Base-by-base conservation (phyloP, 805 yeast species). In the Hanseniaspora valbyensis region DNA sequence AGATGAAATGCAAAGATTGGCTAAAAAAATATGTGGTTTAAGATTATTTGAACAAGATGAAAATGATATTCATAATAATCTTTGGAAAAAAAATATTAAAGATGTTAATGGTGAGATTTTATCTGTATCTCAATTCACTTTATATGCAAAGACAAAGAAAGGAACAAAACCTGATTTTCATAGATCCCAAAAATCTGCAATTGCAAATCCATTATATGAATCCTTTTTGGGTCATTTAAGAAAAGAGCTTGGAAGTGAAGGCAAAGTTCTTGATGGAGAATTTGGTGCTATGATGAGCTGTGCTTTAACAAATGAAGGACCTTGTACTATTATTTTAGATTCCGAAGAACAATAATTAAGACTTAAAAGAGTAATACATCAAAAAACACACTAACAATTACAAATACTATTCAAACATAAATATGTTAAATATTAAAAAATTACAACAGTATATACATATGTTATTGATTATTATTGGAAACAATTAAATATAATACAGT, bases 261-360 rank as follows among this genome's bases (percentile, higher is more conserved):
- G 72, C 0, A 77, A 76, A 42, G 95, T 88, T 2, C 74, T 81
- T 55, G 96, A 89, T 58, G 98, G 98, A 2, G 71, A 77, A 50
- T 92, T 92, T 62, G 98, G 97, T 0, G 97, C 90, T 10, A 85
- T 90, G 95, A 92, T 92, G 98, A 95, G 86, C 55, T 96, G 94
- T 14, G 74, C 75, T 1, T 65, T 90, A 54, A 78, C 81, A 13
- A 92, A 92, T 60, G 96, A 90, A 59, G 97, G 97, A 1, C 97
- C 97, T 0, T 87, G 85, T 0, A 90, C 97, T 0, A 81, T 90
- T 29, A 75, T 81, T 19, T 75, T 83, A 68, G 96, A 89, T 61
- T 82, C 90, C 1, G 73, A 66, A 44, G 76, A 75, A 54, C 59
- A 55, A 50, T 34, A 34, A 34, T 18, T 32, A n/a, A n/a, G n/a